Percentiles rank a stretch among this genome's conserved stretches.
Evolutionary conservation across 164 flowering plant species (phyloP).

Genomic region (Brasenia schreberi): DNA sequence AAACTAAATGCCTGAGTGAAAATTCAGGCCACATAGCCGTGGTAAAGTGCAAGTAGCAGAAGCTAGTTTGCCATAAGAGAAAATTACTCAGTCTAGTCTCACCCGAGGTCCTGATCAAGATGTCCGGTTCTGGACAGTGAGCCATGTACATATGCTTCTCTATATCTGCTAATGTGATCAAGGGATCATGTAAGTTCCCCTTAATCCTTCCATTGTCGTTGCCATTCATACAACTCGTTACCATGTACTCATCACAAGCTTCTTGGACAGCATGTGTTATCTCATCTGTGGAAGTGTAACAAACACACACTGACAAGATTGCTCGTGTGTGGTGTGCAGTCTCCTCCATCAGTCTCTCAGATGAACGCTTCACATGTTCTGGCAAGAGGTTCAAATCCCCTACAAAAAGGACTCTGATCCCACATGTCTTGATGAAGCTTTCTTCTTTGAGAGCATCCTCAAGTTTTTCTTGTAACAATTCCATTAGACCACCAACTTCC

Average conservation of each 20-base stretch:
- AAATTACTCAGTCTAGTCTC: conserved; percentile 77
- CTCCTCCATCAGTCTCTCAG: conserved; percentile 47
- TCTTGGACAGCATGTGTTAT: conserved; percentile 43
- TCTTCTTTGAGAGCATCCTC: conserved; percentile 35
- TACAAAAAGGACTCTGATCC: conserved; percentile 38
- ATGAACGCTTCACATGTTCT: conserved; percentile 39
- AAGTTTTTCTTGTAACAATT: conserved; percentile 54
- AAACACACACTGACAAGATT: conserved; percentile 41
- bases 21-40: conserved; percentile 70
- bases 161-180: conserved; percentile 32
- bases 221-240: conserved; percentile 5
- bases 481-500: conserved; percentile 53
- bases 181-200: not conserved
- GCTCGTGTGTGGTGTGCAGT: conserved; percentile 33
- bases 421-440: conserved; percentile 47
- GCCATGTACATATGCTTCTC: conserved; percentile 59
- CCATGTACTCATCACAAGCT: conserved; percentile 22
- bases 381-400: conserved; percentile 55
- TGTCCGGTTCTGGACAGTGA: conserved; percentile 59
- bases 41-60: conserved; percentile 39
- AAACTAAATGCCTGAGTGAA: conserved; percentile 45
- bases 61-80: conserved; percentile 61
- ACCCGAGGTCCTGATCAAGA: conserved; percentile 60
- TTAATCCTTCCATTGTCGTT: not conserved
- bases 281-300: conserved; percentile 65